Evolutionary conservation across 176 grass and related monocot species (phyloP), one percentile per base, ranked within the genome.

Genomic region (Bromus sterilis): DNA sequence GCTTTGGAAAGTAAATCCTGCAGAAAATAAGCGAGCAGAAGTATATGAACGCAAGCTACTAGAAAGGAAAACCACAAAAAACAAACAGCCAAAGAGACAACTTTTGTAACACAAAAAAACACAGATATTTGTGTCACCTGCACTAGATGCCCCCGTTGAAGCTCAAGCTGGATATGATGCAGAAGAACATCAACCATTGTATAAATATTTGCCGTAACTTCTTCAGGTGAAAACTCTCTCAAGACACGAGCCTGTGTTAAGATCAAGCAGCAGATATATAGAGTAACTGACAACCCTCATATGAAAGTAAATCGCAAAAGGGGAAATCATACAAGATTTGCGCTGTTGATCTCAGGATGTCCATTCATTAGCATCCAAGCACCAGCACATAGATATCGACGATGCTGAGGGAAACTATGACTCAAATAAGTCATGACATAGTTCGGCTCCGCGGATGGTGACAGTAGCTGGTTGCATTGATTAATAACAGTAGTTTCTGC

Each of bases 141-240:
- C 21, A 51, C 84, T 86, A 68, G 79, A 90, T 86, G 93, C 15
- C 87, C 93, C 77, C 86, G 89, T 82, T 98, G 93, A 82, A 91
- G 56, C 69, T 97, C 93, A 66, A 88, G 66, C 66, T 95, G 96
- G 76, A 98, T 95, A 82, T 98, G 96, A 85, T 95, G 96, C 60
- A 98, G 85, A 93, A 98, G 96, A 85, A 95, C 85, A 88, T 98
- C 96, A 67, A 95, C 96, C 93, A 98, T 91, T n/a, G 89, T 93
- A 85, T 95, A 98, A 72, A 98, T 95, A 82, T 98, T 98, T 71
- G 93, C 90, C 40, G 96, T 98, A 65, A 98, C 96, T 89, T 98
- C 93, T 85, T 98, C 96, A 32, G 93, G 92, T 73, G 92, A 91
- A 74, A 98, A 83, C 71, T 98, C 95, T 76, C 90, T 98, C 76